These are phyloP conservation scores for Stephanodiscus triporus DNA, from an alignment of 108 stramenopile genomes.

Conservation along the genomic window DNA sequence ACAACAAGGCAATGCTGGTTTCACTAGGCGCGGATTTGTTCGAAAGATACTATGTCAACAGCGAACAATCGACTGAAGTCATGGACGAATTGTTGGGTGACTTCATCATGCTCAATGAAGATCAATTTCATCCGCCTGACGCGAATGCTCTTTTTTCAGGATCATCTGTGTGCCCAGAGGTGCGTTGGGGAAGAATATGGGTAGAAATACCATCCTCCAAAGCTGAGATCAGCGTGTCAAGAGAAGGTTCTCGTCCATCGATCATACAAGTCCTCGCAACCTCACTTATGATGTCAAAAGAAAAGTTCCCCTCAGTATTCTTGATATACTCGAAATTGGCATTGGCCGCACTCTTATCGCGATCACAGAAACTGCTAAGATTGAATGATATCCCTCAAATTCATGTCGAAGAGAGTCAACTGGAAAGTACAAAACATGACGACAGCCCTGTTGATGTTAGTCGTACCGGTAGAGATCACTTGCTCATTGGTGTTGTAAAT, in stretches of 20 bases:
- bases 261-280: conserved; percentile 41
- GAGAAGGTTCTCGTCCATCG: conserved; percentile 34
- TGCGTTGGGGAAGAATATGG: conserved; percentile 45
- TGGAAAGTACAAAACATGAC: background rate
- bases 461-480: conserved; percentile 3
- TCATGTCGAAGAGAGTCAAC: background rate
- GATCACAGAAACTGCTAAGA: conserved; percentile 15
- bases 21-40: conserved; percentile 63
- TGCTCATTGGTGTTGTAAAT: conserved; percentile 17
- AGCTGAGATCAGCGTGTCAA: conserved; percentile 8
- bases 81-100: conserved; percentile 74
- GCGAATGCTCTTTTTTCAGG: background rate
- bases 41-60: conserved; percentile 56
- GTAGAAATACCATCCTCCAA: conserved; percentile 32
- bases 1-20: conserved; percentile 40
- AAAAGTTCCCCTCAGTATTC: conserved; percentile 24
- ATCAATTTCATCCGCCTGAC: conserved; percentile 15
- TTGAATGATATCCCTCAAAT: background rate
- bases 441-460: conserved; percentile 9
- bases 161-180: conserved; percentile 8
- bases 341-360: conserved; percentile 24
- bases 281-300: conserved; percentile 34
- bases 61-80: conserved; percentile 45
- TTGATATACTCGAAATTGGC: conserved; percentile 26
- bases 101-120: conserved; percentile 57